phyloP scores from a whole-genome alignment of 1,139 yeast genomes.

The Kodamaea derodonti region DNA sequence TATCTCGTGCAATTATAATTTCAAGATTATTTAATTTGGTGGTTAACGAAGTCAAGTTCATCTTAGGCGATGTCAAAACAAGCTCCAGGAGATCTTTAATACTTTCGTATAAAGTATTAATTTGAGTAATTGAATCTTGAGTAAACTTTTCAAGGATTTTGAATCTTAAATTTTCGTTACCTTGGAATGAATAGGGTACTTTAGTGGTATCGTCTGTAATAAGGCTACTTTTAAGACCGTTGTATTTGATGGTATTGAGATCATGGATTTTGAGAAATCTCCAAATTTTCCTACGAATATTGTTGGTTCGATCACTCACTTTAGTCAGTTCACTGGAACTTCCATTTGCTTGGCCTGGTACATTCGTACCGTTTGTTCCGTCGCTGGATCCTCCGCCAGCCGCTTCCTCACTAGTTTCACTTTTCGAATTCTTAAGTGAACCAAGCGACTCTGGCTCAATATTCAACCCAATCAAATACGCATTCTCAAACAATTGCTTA shows the following conservation, averaged over 20 bases:
- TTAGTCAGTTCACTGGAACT: slow-evolving; percentile 11
- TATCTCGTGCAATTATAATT: slow-evolving; percentile 1
- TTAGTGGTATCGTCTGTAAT: slow-evolving; percentile 26
- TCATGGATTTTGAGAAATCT: slow-evolving; percentile 23
- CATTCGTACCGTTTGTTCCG: too few species aligned
- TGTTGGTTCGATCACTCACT: slow-evolving; percentile 9
- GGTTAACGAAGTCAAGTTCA: slow-evolving; percentile 8
- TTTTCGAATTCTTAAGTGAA: slow-evolving; percentile 4
- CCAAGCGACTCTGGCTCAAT: slow-evolving; percentile 14
- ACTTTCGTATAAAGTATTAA: slow-evolving; percentile 3
- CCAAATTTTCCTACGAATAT: slow-evolving; percentile 16
- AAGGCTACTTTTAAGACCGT: slow-evolving; percentile 27
- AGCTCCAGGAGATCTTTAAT: not conserved
- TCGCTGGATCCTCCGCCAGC: too few species aligned
- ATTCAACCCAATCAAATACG: slow-evolving; percentile 15
- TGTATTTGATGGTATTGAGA: slow-evolving; percentile 23
- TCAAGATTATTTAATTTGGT: slow-evolving; percentile 10
- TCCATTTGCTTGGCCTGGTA: not conserved
- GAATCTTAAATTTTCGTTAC: slow-evolving; percentile 18
- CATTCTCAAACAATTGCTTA: slow-evolving; percentile 13
- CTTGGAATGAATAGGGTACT: slow-evolving; percentile 22
- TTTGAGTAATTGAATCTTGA: not conserved
- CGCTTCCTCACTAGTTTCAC: too few species aligned
- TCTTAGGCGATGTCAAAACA: slow-evolving; percentile 3
- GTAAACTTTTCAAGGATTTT: slow-evolving; percentile 9